These are phyloP conservation scores for Fraxinus nigra DNA, from an alignment of 305 asterid species.

Conservation along the genomic window DNA sequence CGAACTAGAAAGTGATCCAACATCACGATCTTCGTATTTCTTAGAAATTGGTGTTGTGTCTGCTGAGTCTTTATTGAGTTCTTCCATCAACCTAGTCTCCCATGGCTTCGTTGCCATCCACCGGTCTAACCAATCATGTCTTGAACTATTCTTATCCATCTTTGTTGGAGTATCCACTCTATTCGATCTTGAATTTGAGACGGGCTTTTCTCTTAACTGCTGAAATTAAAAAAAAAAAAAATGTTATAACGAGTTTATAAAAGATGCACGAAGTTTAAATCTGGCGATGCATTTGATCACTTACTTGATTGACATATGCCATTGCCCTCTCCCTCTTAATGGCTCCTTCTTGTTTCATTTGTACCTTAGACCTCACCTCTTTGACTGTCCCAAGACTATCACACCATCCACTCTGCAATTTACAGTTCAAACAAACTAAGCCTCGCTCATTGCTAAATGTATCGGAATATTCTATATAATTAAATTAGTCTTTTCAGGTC, in stretches of 20 bases:
- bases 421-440: not conserved
- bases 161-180: conserved; percentile 26
- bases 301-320: conserved; percentile 66
- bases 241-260: not conserved
- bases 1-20: conserved; percentile 38
- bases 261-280: not conserved
- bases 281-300: not conserved
- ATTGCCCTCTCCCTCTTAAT: conserved; percentile 83
- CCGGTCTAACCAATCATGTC: conserved; percentile 52
- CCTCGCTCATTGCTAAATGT: not conserved
- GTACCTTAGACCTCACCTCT: conserved; percentile 70
- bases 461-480: no score
- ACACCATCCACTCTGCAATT: conserved; percentile 79
- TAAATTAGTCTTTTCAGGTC: no score
- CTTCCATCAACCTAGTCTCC: conserved; percentile 66
- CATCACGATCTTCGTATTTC: conserved; percentile 25
- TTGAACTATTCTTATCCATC: conserved; percentile 25
- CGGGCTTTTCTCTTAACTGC: conserved; percentile 39
- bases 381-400: conserved; percentile 68
- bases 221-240: conserved; percentile 15
- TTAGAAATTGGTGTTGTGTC: conserved; percentile 37
- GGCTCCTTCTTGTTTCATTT: conserved; percentile 87
- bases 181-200: conserved; percentile 24
- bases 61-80: conserved; percentile 36
- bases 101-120: conserved; percentile 83